phyloP scores from a whole-genome alignment of 1,284 basidiomycete species.

The Rugosomyces carneus region DNA sequence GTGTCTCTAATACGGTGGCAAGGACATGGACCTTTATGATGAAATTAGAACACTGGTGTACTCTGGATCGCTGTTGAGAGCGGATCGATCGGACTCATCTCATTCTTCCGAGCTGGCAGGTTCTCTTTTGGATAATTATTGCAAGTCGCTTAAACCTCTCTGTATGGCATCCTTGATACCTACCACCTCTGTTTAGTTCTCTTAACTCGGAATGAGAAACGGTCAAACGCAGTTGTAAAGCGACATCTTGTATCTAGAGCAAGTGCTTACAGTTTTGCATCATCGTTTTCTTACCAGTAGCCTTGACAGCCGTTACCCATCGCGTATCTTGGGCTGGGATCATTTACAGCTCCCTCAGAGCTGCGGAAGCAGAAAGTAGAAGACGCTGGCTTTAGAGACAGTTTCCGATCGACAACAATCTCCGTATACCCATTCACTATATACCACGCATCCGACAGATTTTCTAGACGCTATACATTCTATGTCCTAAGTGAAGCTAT shows the following conservation, averaged over 20 bases:
- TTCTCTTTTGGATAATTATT: constrained; percentile 72
- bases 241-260: constrained; percentile 62
- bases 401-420: constrained; percentile 42
- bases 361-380: constrained; percentile 54
- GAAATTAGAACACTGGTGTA: constrained; percentile 66
- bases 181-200: constrained; percentile 38
- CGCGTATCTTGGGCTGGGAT: constrained; percentile 64
- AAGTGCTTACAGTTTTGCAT: constrained; percentile 16
- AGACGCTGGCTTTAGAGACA: constrained; percentile 52
- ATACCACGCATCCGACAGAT: constrained; percentile 57
- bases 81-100: constrained; percentile 49
- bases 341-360: constrained; percentile 53
- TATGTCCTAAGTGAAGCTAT: constrained; percentile 53
- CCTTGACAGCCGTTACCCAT: constrained; percentile 62
- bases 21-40: constrained; percentile 78
- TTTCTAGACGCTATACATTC: constrained; percentile 60
- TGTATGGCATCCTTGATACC: background rate
- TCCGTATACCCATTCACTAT: constrained; percentile 69
- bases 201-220: constrained; percentile 54
- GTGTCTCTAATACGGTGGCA: constrained; percentile 1
- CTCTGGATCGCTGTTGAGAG: constrained; percentile 51
- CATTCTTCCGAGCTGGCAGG: constrained; percentile 59
- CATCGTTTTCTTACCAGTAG: constrained; percentile 2
- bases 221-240: constrained; percentile 39
- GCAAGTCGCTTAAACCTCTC: constrained; percentile 32